Conservation (phyloP, 2,329 filamentous ascomycete species). For the Parastagonospora nodorum region DNA sequence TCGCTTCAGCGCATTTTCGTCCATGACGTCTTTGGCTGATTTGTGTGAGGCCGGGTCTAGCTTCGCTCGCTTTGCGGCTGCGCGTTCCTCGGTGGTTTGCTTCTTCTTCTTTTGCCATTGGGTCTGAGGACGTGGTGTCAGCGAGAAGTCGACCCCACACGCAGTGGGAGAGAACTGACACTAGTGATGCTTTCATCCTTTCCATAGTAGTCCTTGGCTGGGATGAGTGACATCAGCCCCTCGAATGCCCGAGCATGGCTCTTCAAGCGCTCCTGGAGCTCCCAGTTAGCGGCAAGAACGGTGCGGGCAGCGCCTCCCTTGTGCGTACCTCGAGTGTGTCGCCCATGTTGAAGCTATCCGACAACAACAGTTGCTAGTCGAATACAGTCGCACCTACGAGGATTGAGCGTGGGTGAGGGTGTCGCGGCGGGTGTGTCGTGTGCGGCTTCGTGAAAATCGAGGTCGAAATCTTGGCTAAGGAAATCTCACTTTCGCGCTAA, state of each 20-base stretch:
- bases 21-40: slow-evolving; percentile 91
- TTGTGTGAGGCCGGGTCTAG: slow-evolving; percentile 89
- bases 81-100: slow-evolving; percentile 82
- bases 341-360: slow-evolving; percentile 30
- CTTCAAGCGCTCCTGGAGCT: slow-evolving; percentile 57
- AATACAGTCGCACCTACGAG: slow-evolving; percentile 1
- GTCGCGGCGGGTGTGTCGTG: slow-evolving; percentile 31
- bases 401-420: slow-evolving; percentile 10
- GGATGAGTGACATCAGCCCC: slow-evolving; percentile 83
- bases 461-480: slow-evolving; percentile 20
- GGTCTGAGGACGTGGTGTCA: slow-evolving; percentile 60
- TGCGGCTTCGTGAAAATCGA: slow-evolving; percentile 30
- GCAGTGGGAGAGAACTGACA: slow-evolving; percentile 60
- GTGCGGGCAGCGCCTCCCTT: slow-evolving; percentile 22
- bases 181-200: slow-evolving; percentile 69
- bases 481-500: slow-evolving; percentile 24
- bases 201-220: slow-evolving; percentile 88
- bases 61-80: slow-evolving; percentile 74
- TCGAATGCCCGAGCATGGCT: slow-evolving; percentile 77
- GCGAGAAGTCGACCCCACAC: slow-evolving; percentile 7
- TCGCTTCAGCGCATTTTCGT: slow-evolving; percentile 79
- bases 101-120: slow-evolving; percentile 98
- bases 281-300: slow-evolving; percentile 33
- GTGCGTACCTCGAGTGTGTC: slow-evolving; percentile 50
- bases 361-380: not conserved